Evolutionary conservation across 2,329 filamentous ascomycete species (phyloP).

Genomic region (Clonostachys sp.): DNA sequence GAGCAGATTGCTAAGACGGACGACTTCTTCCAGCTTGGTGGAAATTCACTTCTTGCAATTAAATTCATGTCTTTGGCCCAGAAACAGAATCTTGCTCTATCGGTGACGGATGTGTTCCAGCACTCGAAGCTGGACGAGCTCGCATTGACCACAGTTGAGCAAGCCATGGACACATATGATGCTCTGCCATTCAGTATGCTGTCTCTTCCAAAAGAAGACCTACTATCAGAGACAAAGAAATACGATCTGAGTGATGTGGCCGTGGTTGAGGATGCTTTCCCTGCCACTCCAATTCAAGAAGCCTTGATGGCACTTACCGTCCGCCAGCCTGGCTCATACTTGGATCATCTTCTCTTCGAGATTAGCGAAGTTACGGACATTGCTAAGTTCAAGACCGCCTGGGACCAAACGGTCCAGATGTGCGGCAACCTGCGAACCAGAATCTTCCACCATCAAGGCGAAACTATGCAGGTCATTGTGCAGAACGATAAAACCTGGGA

Average conservation of each 20-base stretch:
- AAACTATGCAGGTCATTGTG: constrained; percentile 6
- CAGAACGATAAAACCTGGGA: constrained; percentile 3
- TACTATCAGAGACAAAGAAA: too few species aligned
- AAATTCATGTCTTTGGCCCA: constrained; percentile 36
- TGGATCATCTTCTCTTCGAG: background rate
- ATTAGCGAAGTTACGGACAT: constrained; percentile 6
- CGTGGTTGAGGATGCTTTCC: constrained; percentile 11
- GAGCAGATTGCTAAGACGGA: constrained; percentile 19
- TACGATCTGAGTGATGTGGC: background rate
- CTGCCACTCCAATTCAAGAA: constrained; percentile 7
- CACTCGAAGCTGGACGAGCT: constrained; percentile 16
- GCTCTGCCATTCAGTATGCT: too few species aligned
- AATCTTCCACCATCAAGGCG: constrained; percentile 6
- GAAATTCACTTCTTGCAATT: constrained; percentile 42
- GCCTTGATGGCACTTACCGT: constrained; percentile 7
- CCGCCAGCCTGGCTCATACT: constrained; percentile 6
- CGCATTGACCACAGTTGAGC: too few species aligned
- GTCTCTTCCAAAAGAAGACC: too few species aligned
- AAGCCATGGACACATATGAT: too few species aligned
- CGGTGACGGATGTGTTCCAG: constrained; percentile 38
- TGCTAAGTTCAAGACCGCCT: constrained; percentile 7
- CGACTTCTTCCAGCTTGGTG: constrained; percentile 42
- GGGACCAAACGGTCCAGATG: constrained; percentile 7
- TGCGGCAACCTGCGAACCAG: constrained; percentile 10
- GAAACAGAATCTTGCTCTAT: constrained; percentile 29